Conservation (phyloP, 1,284 basidiomycete genomes). For the Leccinum pachyderme region DNA sequence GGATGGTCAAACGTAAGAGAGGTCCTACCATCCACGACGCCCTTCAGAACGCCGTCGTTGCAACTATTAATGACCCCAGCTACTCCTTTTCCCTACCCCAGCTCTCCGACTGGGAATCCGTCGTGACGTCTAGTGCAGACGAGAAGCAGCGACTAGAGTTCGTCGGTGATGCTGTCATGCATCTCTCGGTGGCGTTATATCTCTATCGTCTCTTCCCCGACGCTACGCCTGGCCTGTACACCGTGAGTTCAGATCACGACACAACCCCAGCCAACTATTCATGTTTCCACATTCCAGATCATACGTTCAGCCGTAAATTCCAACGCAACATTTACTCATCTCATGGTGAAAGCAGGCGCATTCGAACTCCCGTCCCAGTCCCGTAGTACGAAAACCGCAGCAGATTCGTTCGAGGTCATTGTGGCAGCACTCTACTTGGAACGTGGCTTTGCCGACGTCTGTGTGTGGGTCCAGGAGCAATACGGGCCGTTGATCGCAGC, state of each 20-base stretch:
- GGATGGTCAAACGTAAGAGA: slow-evolving; percentile 26
- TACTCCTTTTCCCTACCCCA: slow-evolving; percentile 29
- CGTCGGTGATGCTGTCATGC: slow-evolving; percentile 33
- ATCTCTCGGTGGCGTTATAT: slow-evolving; percentile 30
- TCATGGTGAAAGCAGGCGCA: slow-evolving; percentile 30
- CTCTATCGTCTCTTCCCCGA: slow-evolving; percentile 30
- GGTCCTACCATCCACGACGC: slow-evolving; percentile 9
- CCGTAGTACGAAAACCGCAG: slow-evolving; percentile 24
- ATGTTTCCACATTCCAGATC: slow-evolving; percentile 12
- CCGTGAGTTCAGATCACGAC: slow-evolving; percentile 14
- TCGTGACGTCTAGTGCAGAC: slow-evolving; percentile 27
- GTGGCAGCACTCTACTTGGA: slow-evolving; percentile 31
- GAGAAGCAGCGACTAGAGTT: slow-evolving; percentile 33
- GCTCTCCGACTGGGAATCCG: slow-evolving; percentile 32
- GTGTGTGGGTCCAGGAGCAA: slow-evolving; percentile 31
- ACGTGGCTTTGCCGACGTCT: slow-evolving; percentile 28
- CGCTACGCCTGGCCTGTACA: slow-evolving; percentile 31
- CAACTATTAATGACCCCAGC: slow-evolving; percentile 28
- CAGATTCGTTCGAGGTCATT: slow-evolving; percentile 34
- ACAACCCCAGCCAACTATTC: neutral
- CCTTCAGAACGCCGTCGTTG: slow-evolving; percentile 26
- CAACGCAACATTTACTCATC: slow-evolving; percentile 33
- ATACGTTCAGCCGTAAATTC: slow-evolving; percentile 32
- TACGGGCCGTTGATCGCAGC: slow-evolving; percentile 26
- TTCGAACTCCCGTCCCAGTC: slow-evolving; percentile 24